Conservation (phyloP, 306 rosid species). For the Corylus heterophylla region DNA sequence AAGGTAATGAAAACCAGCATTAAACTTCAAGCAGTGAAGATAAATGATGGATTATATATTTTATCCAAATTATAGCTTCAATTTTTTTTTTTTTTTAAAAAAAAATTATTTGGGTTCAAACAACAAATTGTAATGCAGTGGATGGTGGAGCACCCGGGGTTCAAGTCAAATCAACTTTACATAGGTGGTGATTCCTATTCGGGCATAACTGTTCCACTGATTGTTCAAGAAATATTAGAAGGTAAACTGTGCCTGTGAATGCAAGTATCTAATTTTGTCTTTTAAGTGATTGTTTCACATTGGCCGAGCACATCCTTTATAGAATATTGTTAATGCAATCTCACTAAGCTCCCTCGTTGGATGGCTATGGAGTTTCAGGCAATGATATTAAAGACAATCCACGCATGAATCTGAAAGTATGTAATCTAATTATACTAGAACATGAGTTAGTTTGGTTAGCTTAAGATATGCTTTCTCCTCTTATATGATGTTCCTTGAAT, state of each 20-base stretch:
- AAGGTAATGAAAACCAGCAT: slow-evolving; percentile 4
- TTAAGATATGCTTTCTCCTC: no score
- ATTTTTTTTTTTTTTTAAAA: not conserved
- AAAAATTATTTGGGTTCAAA: no score
- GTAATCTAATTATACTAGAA: not conserved
- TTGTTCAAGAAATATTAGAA: slow-evolving; percentile 14
- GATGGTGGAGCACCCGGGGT: slow-evolving; percentile 22
- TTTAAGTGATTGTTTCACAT: not conserved
- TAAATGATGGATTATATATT: no score
- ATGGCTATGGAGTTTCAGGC: slow-evolving; percentile 6
- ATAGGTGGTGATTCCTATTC: slow-evolving; percentile 34
- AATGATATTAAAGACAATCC: slow-evolving; percentile 9
- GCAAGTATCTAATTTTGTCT: not conserved
- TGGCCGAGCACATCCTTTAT: not conserved
- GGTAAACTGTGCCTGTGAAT: not conserved
- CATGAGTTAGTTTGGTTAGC: not conserved
- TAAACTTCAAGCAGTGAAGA: not conserved
- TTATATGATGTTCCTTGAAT: not conserved
- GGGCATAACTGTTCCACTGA: slow-evolving; percentile 26
- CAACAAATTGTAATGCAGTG: slow-evolving; percentile 17
- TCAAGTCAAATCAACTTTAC: slow-evolving; percentile 22
- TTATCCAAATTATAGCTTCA: not conserved
- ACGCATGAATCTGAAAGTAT: slow-evolving; percentile 27
- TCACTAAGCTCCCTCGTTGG: not conserved
- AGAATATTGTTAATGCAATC: not conserved